Percentiles rank a stretch among this genome's conserved stretches.
phyloP scores from a whole-genome alignment of 2,329 filamentous ascomycete species.

The Talaromyces marneffei region DNA sequence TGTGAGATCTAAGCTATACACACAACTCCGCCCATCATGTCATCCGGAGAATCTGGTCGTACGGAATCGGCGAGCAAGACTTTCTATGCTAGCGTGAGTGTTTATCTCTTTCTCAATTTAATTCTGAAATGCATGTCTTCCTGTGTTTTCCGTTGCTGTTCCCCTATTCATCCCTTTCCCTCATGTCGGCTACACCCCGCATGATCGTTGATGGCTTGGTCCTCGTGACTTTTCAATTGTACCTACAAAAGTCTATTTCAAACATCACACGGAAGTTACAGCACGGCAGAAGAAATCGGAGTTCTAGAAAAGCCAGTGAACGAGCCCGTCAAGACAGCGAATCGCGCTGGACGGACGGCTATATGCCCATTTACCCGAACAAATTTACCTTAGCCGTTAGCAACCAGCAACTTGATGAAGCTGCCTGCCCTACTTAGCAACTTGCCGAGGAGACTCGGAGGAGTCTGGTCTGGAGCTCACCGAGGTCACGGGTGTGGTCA shows the following conservation, averaged over 20 bases:
- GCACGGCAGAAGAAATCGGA: neutral
- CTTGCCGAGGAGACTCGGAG: conserved; percentile 1
- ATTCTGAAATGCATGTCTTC: neutral
- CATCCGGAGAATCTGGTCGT: conserved; percentile 24
- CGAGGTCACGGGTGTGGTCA: neutral
- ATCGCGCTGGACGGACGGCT: neutral
- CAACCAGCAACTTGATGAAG: neutral
- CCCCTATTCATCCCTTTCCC: neutral
- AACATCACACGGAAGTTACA: neutral
- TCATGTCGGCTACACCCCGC: neutral
- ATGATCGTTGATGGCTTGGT: neutral
- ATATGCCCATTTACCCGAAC: conserved; percentile 6
- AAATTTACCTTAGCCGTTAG: neutral
- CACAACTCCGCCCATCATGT: conserved; percentile 19
- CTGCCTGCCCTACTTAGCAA: neutral
- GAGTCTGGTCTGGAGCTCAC: neutral
- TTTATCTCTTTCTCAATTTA: conserved; percentile 2
- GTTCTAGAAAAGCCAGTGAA: neutral
- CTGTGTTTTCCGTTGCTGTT: neutral
- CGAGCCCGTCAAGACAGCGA: neutral
- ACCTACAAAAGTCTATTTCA: neutral
- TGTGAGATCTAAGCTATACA: neutral
- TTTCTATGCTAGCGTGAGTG: conserved; percentile 34
- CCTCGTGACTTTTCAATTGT: neutral
- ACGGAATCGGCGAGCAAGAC: conserved; percentile 31